These are phyloP conservation scores for Abelmoschus esculentus DNA, from an alignment of 345 rosid species.

Conservation along the genomic window DNA sequence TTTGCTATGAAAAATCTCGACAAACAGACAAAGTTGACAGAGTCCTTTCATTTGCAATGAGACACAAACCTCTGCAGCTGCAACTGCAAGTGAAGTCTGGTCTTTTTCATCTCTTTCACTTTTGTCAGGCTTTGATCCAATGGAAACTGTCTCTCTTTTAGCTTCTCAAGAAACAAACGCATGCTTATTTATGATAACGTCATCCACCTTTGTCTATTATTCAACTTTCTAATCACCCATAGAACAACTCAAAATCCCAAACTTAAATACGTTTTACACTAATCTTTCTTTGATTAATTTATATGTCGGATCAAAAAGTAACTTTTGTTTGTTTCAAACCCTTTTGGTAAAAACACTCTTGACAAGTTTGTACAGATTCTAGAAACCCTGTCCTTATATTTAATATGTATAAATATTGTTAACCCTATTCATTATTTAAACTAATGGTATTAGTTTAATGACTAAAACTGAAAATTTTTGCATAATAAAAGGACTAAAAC, in stretches of 20 bases:
- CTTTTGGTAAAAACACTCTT: neutral
- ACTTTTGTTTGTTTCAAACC: constrained; percentile 22
- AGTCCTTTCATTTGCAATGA: constrained; percentile 23
- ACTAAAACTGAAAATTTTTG: too few relatives aligned
- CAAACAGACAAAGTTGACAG: constrained; percentile 44
- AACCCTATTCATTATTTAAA: too few relatives aligned
- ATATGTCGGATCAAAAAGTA: constrained; percentile 14
- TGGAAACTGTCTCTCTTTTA: constrained; percentile 15
- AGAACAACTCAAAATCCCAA: constrained; percentile 5
- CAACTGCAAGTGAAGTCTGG: constrained; percentile 11
- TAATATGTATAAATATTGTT: neutral
- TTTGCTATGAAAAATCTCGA: constrained; percentile 38
- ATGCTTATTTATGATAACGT: constrained; percentile 36
- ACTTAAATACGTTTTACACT: constrained; percentile 8
- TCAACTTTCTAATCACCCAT: constrained; percentile 1
- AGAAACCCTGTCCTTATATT: neutral
- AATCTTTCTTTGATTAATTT: neutral
- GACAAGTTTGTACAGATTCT: neutral
- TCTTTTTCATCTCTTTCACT: neutral
- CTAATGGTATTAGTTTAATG: too few relatives aligned
- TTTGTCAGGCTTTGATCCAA: constrained; percentile 30
- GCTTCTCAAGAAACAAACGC: constrained; percentile 21
- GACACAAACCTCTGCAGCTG: constrained; percentile 24
- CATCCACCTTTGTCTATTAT: constrained; percentile 21
- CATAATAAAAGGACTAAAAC: neutral